These are phyloP conservation scores for Cryptococcus deneoformans DNA, from an alignment of 1,284 basidiomycete species.

Conservation along the genomic window DNA sequence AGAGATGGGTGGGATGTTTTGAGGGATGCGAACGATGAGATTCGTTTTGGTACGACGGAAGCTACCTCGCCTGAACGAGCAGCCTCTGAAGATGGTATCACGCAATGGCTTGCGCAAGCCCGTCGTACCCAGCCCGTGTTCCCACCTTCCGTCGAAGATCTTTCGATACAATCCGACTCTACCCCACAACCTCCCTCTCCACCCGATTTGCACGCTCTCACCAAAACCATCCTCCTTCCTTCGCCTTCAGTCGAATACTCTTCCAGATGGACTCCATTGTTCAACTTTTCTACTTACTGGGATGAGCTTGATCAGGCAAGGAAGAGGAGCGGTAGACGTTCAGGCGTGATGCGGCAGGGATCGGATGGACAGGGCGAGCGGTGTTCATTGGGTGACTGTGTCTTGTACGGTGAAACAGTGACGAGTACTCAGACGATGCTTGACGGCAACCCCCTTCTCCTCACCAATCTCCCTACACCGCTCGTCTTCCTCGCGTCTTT, in stretches of 20 bases:
- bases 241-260: conserved; percentile 27
- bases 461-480: conserved; percentile 69
- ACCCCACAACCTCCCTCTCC: conserved; percentile 55
- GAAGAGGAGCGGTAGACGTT: conserved; percentile 28
- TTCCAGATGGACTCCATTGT: conserved; percentile 50
- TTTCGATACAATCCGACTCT: conserved; percentile 17
- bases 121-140: conserved; percentile 42
- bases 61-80: conserved; percentile 7
- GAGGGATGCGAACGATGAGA: conserved; percentile 65
- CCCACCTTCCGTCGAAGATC: conserved; percentile 22
- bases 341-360: conserved; percentile 30
- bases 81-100: conserved; percentile 30
- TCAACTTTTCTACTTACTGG: conserved; percentile 52
- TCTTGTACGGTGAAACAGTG: conserved; percentile 85
- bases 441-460: conserved; percentile 78
- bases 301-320: conserved; percentile 39
- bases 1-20: conserved; percentile 43
- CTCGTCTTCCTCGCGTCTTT: conserved; percentile 74
- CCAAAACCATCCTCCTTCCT: conserved; percentile 40
- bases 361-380: conserved; percentile 15
- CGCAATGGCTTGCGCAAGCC: conserved; percentile 43
- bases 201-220: conserved; percentile 39
- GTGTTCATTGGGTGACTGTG: conserved; percentile 61
- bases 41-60: conserved; percentile 57
- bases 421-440: conserved; percentile 95